A percentile compares a stretch with the other conserved stretches of the same genome.
phyloP scores from a whole-genome alignment of 805 yeast species.

The Barnettozyma botsteinii region DNA sequence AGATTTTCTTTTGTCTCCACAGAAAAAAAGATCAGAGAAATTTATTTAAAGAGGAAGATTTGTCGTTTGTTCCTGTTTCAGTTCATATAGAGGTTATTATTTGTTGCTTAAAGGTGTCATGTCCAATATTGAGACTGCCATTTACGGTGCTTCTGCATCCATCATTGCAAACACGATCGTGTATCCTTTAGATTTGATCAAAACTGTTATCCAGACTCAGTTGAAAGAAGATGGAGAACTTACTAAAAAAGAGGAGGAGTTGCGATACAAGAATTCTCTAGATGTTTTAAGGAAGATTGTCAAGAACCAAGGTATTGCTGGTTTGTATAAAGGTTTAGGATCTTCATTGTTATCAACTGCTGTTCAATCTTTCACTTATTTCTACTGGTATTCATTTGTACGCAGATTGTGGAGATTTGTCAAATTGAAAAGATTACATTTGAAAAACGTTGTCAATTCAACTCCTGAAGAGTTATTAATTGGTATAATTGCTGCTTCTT shows the following conservation, averaged over 20 bases:
- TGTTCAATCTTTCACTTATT: conserved; percentile 74
- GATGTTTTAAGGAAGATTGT: conserved; percentile 61
- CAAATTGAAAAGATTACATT: conserved; percentile 32
- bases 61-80: no score
- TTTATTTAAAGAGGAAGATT: no score
- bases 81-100: no score
- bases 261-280: conserved; percentile 45
- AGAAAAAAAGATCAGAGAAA: no score
- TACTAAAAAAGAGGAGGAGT: conserved; percentile 11
- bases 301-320: conserved; percentile 51
- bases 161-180: conserved; percentile 72
- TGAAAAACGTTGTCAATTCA: conserved; percentile 27
- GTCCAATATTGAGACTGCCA: conserved; percentile 64
- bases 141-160: conserved; percentile 79
- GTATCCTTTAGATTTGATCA: conserved; percentile 75
- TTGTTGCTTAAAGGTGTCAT: conserved; percentile 25
- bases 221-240: conserved; percentile 16
- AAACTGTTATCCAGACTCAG: conserved; percentile 74
- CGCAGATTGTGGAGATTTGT: conserved; percentile 41
- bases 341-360: conserved; percentile 68
- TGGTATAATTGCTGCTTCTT: conserved; percentile 78
- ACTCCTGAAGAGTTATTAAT: conserved; percentile 65
- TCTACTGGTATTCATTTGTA: conserved; percentile 80
- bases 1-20: neutral
- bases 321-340: conserved; percentile 67